Evolutionary conservation across 148 eudicot species (phyloP).

Genomic region (Talinum fruticosum): DNA sequence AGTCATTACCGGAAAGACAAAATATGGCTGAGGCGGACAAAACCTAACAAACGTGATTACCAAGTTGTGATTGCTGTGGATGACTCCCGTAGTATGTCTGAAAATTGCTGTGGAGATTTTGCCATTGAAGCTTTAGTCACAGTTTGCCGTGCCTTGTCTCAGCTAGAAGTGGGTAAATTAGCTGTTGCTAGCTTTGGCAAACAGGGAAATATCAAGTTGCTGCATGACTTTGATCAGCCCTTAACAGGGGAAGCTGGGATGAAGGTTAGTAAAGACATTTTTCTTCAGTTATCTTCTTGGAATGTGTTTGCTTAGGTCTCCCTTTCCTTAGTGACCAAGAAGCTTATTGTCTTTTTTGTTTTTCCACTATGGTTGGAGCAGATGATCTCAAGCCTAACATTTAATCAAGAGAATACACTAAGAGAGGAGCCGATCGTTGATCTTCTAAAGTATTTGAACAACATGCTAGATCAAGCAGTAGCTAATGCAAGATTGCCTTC

Average conservation of each 20-base stretch:
- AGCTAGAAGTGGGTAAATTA: constrained; percentile 87
- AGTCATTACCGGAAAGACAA: constrained; percentile 94
- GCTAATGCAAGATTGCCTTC: constrained; percentile 79
- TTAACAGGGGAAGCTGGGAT: constrained; percentile 83
- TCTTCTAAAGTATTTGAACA: constrained; percentile 64
- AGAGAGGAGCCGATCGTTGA: constrained; percentile 78
- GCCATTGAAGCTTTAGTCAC: constrained; percentile 97
- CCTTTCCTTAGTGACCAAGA: background rate
- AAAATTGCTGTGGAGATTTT: constrained; percentile 74
- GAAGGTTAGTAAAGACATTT: constrained; percentile 52
- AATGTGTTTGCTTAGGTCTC: background rate
- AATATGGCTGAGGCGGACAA: constrained; percentile 94
- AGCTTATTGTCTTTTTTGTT: background rate
- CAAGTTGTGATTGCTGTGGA: constrained; percentile 93
- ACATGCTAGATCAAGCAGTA: constrained; percentile 67
- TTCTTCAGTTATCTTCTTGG: background rate
- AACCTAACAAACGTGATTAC: constrained; percentile 90
- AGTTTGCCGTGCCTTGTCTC: constrained; percentile 96
- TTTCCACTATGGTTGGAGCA: constrained; percentile 29
- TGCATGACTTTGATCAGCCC: constrained; percentile 87
- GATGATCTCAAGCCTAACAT: constrained; percentile 93
- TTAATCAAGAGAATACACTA: constrained; percentile 84
- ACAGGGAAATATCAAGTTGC: constrained; percentile 69
- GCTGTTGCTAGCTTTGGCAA: constrained; percentile 94
- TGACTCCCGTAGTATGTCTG: constrained; percentile 97